Percentiles rank a stretch among this genome's conserved stretches.
Conservation (phyloP, 2,329 filamentous ascomycete species). For the Aspergillus floridensis region DNA sequence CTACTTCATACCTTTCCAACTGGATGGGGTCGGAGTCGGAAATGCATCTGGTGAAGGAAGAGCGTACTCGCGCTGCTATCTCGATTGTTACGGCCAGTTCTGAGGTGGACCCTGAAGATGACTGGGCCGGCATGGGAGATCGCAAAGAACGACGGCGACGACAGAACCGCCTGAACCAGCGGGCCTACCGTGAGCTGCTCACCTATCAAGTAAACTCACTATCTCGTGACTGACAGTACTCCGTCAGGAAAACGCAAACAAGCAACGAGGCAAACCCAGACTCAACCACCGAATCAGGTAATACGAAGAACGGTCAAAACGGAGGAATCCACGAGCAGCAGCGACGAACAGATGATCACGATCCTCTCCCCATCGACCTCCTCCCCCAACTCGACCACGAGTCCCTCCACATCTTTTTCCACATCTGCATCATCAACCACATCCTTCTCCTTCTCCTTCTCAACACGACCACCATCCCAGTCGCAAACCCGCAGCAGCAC, state of each 20-base stretch:
- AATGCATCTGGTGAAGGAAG: background rate
- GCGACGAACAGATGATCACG: background rate
- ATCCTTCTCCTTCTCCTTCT: background rate
- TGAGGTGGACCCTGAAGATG: constrained; percentile 14
- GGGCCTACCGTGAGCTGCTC: constrained; percentile 27
- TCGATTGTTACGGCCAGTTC: background rate
- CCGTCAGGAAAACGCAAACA: constrained; percentile 24
- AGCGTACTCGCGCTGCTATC: background rate
- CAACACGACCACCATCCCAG: background rate
- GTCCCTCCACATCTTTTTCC: background rate
- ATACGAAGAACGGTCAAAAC: background rate
- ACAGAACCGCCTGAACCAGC: constrained; percentile 33
- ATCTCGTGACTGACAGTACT: background rate
- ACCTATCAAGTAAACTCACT: background rate
- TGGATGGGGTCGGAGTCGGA: background rate
- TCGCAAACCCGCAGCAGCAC: background rate
- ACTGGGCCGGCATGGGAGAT: constrained; percentile 29
- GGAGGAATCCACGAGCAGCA: background rate
- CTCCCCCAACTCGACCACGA: background rate
- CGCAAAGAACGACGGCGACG: constrained; percentile 27
- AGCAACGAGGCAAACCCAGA: constrained; percentile 2
- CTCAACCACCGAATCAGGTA: background rate
- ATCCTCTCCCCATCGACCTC: background rate
- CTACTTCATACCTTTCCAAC: background rate
- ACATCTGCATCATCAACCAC: no score